Evolutionary conservation across 345 rosid genomes (phyloP).

Genomic region (Microcos paniculata): DNA sequence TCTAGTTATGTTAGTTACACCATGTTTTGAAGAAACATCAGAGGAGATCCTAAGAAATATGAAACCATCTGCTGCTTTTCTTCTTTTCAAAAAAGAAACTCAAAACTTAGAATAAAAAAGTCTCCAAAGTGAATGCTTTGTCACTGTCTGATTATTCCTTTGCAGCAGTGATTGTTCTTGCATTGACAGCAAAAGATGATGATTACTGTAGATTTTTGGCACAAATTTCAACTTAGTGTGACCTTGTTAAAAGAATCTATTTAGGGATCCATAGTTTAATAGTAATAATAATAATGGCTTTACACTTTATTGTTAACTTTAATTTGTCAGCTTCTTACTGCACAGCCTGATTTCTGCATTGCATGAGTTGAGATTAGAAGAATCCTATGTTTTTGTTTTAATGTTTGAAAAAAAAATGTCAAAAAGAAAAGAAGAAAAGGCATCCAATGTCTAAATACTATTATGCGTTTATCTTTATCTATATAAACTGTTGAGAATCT

Average conservation of each 20-base stretch:
- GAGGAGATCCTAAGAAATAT: background rate
- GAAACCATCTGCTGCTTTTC: too few relatives aligned
- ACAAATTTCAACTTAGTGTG: background rate
- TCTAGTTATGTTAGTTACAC: slow-evolving; percentile 3
- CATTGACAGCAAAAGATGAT: too few relatives aligned
- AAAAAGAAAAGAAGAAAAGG: too few relatives aligned
- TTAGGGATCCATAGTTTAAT: slow-evolving; percentile 8
- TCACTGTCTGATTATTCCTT: background rate
- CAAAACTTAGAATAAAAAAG: too few relatives aligned
- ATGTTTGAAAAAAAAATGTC: too few relatives aligned
- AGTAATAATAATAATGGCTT: too few relatives aligned
- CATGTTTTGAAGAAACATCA: background rate
- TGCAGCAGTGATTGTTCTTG: background rate
- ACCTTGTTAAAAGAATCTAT: slow-evolving; percentile 6
- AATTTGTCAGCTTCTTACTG: background rate
- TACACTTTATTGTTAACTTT: background rate
- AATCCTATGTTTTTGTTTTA: slow-evolving; percentile 1
- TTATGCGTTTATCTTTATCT: too few relatives aligned
- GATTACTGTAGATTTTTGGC: background rate
- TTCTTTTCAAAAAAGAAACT: too few relatives aligned
- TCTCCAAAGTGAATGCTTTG: too few relatives aligned
- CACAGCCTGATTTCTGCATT: background rate
- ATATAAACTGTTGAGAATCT: too few relatives aligned
- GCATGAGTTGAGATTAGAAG: background rate
- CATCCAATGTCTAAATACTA: too few relatives aligned